A percentile compares a stretch with the other conserved stretches of the same genome.
phyloP scores from a whole-genome alignment of 306 rosid species.

The Prunus mongolica region DNA sequence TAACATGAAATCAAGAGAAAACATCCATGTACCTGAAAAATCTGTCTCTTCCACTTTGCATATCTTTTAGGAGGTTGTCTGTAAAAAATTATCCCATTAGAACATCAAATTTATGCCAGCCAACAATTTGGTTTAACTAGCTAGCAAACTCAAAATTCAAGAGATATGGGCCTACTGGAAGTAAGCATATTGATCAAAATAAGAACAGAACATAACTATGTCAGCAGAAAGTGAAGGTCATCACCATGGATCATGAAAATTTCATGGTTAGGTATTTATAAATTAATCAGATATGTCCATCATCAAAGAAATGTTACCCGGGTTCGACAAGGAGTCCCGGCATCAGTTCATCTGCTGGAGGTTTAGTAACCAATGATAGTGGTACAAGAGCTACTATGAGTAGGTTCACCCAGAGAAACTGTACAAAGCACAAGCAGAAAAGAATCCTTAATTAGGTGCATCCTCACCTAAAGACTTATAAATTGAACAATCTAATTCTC shows the following conservation, averaged over 20 bases:
- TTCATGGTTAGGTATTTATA: too few species aligned
- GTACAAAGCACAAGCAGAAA: constrained; percentile 19
- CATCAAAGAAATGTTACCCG: constrained; percentile 32
- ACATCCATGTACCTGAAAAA: constrained; percentile 49
- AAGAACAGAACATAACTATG: too few species aligned
- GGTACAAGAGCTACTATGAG: constrained; percentile 92
- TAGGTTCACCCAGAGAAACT: constrained; percentile 96
- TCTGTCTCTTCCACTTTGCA: constrained; percentile 72
- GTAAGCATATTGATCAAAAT: too few species aligned
- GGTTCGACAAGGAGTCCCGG: constrained; percentile 57
- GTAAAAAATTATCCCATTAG: constrained; percentile 19
- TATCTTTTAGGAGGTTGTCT: constrained; percentile 76
- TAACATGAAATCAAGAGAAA: not conserved
- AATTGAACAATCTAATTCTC: too few species aligned
- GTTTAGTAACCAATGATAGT: constrained; percentile 78
- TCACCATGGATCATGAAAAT: too few species aligned
- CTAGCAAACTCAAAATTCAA: not conserved
- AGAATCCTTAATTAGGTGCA: not conserved
- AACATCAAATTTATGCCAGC: not conserved
- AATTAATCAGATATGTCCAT: not conserved
- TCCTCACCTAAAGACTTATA: too few species aligned
- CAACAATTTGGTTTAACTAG: not conserved
- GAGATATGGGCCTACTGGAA: not conserved
- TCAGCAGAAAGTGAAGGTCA: too few species aligned
- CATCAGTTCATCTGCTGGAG: constrained; percentile 81